Evolutionary conservation across 2,329 filamentous ascomycete species (phyloP), one percentile per base, ranked within the genome.

Genomic region (Fusarium sp.): DNA sequence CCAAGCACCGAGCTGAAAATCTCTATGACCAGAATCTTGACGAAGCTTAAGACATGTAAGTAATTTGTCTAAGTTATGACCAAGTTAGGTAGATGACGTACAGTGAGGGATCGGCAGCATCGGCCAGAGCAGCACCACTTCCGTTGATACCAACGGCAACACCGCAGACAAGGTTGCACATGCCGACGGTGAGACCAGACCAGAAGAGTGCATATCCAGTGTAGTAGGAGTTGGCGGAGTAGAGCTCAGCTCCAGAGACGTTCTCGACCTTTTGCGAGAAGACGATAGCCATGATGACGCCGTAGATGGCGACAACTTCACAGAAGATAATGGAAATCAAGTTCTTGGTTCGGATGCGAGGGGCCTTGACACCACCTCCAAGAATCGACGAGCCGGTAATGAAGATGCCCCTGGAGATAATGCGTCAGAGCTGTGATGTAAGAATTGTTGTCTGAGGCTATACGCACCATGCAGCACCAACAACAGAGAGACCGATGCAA

Each of bases 271-370:
- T 97, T 70, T 95, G 89, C 47, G 95, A 97, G 86, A 98, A 98
- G 79, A 99, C 93, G 81, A 99, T 99, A 78, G 95, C 93, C 94
- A 99, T 99, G 85, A 99, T 99, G 84, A 99, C 95, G 78, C 97
- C 97, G 88, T 99, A 99, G 83, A 99, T 99, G 83, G 96, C 96
- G 79, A 99, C 96, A 80, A 99, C 96, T 86, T 99, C 96, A 87
- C 96, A 99, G 86, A 99, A 99, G 85, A 99, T 98, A 84, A 99
- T 99, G 79, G 95, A 98, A 82, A 99, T 98, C 80, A 99, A 85
- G 87, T 99, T 99, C 91, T 99, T 99, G 72, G 96, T 99, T 82
- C 96, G 94, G 84, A 99, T 99, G 78, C 96, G 93, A 41, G 97
- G 97, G 49, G 96, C 95, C 83, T 93, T 95, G 80, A 99, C 96